Evolutionary conservation across 495 filamentous ascomycete species (phyloP).

Genomic region (Bombardia bombarda): DNA sequence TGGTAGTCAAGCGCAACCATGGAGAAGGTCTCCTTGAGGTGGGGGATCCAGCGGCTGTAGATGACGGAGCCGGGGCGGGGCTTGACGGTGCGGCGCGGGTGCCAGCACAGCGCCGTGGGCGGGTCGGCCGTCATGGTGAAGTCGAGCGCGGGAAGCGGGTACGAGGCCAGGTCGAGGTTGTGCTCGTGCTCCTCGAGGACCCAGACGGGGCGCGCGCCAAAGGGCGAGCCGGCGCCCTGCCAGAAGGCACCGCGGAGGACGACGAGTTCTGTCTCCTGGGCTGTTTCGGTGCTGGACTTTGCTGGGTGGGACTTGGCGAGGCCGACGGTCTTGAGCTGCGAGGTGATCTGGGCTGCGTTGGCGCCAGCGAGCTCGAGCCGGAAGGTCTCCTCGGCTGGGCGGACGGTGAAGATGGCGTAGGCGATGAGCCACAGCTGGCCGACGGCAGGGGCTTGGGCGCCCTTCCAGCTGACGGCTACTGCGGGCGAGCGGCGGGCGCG

Average conservation of each 20-base stretch:
- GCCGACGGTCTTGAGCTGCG: slow-evolving; percentile 45
- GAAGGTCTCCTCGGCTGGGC: slow-evolving; percentile 46
- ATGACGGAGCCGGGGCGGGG: slow-evolving; percentile 51
- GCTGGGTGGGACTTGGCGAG: slow-evolving; percentile 44
- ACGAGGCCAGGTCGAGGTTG: slow-evolving; percentile 34
- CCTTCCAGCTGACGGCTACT: slow-evolving; percentile 29
- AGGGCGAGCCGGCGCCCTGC: slow-evolving; percentile 60
- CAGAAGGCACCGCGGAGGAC: slow-evolving; percentile 51
- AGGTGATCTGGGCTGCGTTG: slow-evolving; percentile 29
- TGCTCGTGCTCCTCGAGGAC: slow-evolving; percentile 30
- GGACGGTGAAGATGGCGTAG: slow-evolving; percentile 50
- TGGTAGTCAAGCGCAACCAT: slow-evolving; percentile 54
- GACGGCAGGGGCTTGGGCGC: slow-evolving; percentile 33
- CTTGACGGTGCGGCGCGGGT: slow-evolving; percentile 54
- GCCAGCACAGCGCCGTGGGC: slow-evolving; percentile 30
- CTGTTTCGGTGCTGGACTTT: neutral
- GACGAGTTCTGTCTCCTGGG: slow-evolving; percentile 24
- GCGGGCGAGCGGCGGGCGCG: slow-evolving; percentile 35
- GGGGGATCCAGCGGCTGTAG: slow-evolving; percentile 62
- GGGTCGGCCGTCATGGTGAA: slow-evolving; percentile 43
- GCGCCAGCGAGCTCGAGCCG: slow-evolving; percentile 39
- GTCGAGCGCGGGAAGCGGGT: slow-evolving; percentile 47
- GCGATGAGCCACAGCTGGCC: slow-evolving; percentile 56
- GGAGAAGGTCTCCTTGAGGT: slow-evolving; percentile 57
- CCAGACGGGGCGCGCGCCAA: slow-evolving; percentile 57